A percentile compares a stretch with the other conserved stretches of the same genome.
phyloP scores from a whole-genome alignment of 768 basidiomycete genomes.

The Pleurotus giganteus region DNA sequence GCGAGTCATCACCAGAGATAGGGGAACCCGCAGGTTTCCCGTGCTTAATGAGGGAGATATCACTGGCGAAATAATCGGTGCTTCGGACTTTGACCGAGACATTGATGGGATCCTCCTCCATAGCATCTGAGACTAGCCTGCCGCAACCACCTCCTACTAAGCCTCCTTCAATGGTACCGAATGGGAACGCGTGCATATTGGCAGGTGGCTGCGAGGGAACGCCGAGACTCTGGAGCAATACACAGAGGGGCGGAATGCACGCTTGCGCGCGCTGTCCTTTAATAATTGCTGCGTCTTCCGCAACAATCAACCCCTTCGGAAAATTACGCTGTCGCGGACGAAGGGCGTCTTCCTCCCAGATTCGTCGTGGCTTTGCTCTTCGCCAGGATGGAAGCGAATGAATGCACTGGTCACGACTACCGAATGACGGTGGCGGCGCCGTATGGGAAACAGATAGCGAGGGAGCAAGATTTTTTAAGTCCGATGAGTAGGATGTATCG shows the following conservation, averaged over 20 bases:
- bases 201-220: constrained; percentile 12
- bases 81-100: not conserved
- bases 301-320: constrained; percentile 69
- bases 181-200: constrained; percentile 12
- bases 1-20: constrained; percentile 63
- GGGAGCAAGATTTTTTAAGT: constrained; percentile 50
- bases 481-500: constrained; percentile 35
- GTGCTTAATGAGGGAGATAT: not conserved
- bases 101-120: not conserved
- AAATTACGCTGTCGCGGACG: constrained; percentile 37
- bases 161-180: not conserved
- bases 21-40: constrained; percentile 34
- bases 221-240: constrained; percentile 21
- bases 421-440: constrained; percentile 63
- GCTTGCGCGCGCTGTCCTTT: constrained; percentile 84
- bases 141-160: not conserved
- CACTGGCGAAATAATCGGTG: not conserved
- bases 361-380: constrained; percentile 62
- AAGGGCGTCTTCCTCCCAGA: constrained; percentile 56
- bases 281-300: constrained; percentile 79
- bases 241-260: constrained; percentile 75
- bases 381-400: constrained; percentile 70
- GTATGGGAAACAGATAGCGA: constrained; percentile 59
- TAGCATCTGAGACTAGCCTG: not conserved
- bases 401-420: constrained; percentile 72